These are phyloP conservation scores for Cenchrus americanus DNA, from an alignment of 176 grass and related monocot genomes.

Conservation along the genomic window DNA sequence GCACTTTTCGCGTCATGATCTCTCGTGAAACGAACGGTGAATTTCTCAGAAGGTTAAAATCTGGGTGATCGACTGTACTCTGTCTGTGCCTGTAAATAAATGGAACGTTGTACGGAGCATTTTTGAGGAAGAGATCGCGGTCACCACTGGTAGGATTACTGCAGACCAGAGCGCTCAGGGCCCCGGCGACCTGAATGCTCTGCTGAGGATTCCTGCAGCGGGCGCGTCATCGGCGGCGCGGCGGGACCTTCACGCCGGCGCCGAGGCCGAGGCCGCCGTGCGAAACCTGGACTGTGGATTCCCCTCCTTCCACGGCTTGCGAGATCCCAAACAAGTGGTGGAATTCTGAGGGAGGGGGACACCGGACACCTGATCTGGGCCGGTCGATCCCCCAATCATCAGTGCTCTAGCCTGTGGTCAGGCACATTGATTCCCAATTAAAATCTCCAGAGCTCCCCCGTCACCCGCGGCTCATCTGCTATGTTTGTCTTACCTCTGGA, in stretches of 20 bases:
- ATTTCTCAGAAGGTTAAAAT: no score
- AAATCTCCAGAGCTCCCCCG: not conserved
- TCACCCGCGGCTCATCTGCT: not conserved
- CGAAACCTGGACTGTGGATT: no score
- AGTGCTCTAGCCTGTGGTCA: slow-evolving; percentile 5
- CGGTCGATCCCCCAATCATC: not conserved
- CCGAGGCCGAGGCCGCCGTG: no score
- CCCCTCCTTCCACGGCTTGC: not conserved
- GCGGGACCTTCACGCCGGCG: no score
- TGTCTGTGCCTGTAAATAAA: no score
- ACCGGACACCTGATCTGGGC: not conserved
- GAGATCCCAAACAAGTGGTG: not conserved
- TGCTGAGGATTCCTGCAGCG: not conserved
- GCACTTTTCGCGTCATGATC: no score
- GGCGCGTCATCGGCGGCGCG: not conserved
- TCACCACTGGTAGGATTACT: no score
- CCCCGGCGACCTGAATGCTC: not conserved
- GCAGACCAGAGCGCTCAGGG: not conserved
- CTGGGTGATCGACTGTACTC: no score
- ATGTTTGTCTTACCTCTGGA: not conserved
- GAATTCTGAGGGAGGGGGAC: not conserved
- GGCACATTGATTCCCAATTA: not conserved
- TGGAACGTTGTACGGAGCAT: not conserved
- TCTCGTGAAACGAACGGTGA: no score
- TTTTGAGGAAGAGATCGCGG: not conserved